Evolutionary conservation across 1,139 yeast species (phyloP).

Genomic region (Yamadazyma blattariae): DNA sequence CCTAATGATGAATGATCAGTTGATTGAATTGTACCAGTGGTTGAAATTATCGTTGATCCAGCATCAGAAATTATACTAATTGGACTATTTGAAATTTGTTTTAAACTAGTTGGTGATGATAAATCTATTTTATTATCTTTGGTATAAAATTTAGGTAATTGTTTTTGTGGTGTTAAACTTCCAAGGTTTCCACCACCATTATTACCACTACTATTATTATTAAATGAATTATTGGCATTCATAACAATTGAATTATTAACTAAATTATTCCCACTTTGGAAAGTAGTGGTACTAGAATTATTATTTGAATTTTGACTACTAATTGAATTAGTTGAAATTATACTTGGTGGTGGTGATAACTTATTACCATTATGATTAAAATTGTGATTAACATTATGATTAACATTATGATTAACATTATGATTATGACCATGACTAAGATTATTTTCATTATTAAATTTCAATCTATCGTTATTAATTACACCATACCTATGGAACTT

Average conservation of each 20-base stretch:
- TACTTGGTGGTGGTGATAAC: constrained; percentile 14
- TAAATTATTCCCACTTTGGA: neutral
- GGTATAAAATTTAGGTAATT: constrained; percentile 4
- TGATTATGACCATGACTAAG: too few relatives aligned
- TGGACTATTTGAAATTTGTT: constrained; percentile 24
- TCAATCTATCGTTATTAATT: constrained; percentile 9
- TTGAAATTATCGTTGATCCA: constrained; percentile 28
- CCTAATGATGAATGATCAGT: constrained; percentile 33
- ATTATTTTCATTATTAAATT: constrained; percentile 2
- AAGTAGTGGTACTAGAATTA: neutral
- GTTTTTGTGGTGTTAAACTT: neutral
- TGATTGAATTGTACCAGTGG: constrained; percentile 29
- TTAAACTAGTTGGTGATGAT: constrained; percentile 8
- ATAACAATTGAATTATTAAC: neutral
- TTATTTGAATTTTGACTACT: neutral
- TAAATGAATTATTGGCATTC: neutral
- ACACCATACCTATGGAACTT: constrained; percentile 11
- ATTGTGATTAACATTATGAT: too few relatives aligned
- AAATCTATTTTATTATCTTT: constrained; percentile 8
- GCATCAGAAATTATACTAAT: constrained; percentile 26
- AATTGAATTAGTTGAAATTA: constrained; percentile 4
- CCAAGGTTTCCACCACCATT: neutral
- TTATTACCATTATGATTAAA: constrained; percentile 1
- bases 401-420: too few relatives aligned
- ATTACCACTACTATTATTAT: neutral